Base-by-base conservation (phyloP, 1,139 yeast species). In the Saccharomyces hybrid region DNA sequence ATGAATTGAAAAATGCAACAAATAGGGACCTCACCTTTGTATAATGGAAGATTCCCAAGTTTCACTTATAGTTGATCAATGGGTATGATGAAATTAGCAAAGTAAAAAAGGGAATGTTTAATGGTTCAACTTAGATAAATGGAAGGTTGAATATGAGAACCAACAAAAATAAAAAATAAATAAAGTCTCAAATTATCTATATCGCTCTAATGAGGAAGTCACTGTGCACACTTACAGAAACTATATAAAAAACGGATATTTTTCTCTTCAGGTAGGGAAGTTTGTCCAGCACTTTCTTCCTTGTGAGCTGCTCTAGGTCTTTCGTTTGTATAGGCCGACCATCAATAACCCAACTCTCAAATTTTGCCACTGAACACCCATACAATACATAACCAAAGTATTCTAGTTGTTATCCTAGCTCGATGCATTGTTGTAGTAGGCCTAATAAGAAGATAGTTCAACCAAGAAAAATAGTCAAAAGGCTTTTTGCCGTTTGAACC, bases 351-450 rank as follows among this genome's bases (percentile, higher is more conserved):
- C 25, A 38, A 8, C 13, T 38, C 44, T 16, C 14, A 7, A 9
- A 38, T 16, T 38, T 38, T 38, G 44, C 44, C 44, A 38, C 44
- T 38, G 44, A 16, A 16, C 44, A 38, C 44, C 44, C 44, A 38
- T 38, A 38, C 44, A 16, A 9, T 5, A 16, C 44, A 38, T 38
- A 38, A 19, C 9, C n/a, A 3, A 38, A 9, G 16, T 38, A 14
- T 13, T 19, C 5, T 38, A 2, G n/a, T 38, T 8, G 19, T 13
- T 14, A 16, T 38, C n/a, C 16, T 19, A 9, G 19, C 2, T 9
- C 11, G 9, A 8, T 16, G 16, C n/a, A 38, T 2, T 16, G 16
- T 19, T 9, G 7, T 9, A 38, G 3, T 19, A 19, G 44, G n/a
- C 8, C 11, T 13, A 9, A 38, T 8, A 11, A 38, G 25, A 8